Percentiles rank a stretch among this genome's conserved stretches.
These are phyloP conservation scores for Corinectria fuckeliana DNA, from an alignment of 2,329 filamentous ascomycete species.

Conservation along the genomic window DNA sequence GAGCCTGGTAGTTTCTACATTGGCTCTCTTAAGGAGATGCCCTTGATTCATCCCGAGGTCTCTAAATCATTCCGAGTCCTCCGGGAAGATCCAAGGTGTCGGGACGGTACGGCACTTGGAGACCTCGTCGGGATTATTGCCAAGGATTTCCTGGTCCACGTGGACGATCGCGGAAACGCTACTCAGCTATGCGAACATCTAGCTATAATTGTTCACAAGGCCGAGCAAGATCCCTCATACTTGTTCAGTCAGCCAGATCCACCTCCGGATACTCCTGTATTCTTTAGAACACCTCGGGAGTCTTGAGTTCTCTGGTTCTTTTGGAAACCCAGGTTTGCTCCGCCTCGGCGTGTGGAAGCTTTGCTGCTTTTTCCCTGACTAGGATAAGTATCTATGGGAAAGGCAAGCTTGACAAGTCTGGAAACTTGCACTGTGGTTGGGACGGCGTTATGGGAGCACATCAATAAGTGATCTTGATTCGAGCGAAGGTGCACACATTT, in stretches of 20 bases:
- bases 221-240: neutral
- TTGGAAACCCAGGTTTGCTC: too few species aligned
- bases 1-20: slow-evolving; percentile 14
- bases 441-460: too few species aligned
- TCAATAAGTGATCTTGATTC: too few species aligned
- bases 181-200: neutral
- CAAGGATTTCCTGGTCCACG: neutral
- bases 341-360: too few species aligned
- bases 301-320: too few species aligned
- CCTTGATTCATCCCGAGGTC: slow-evolving; percentile 8
- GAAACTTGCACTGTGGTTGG: too few species aligned
- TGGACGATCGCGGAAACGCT: neutral
- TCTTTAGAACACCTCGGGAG: neutral
- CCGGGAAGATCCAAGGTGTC: neutral
- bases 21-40: neutral
- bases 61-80: neutral
- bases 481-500: too few species aligned
- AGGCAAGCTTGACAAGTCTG: too few species aligned
- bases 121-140: slow-evolving; percentile 12
- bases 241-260: neutral
- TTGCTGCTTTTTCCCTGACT: too few species aligned
- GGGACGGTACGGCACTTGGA: neutral
- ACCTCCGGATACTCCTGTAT: neutral
- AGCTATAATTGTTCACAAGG: neutral
- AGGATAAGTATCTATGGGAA: too few species aligned